Evolutionary conservation across 805 yeast genomes (phyloP).

Genomic region (Metschnikowia rubicola): DNA sequence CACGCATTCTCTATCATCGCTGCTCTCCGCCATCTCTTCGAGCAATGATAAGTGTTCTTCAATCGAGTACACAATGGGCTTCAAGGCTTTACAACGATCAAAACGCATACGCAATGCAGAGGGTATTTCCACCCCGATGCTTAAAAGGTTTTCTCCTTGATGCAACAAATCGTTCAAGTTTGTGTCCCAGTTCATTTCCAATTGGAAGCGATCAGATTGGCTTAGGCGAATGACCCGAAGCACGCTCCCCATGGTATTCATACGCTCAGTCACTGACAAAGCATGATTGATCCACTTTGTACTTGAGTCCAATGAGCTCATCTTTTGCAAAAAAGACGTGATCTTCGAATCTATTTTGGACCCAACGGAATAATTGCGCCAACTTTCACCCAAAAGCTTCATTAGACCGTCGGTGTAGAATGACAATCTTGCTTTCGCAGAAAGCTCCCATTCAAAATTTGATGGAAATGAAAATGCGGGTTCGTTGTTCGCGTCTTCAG

Average conservation of each 20-base stretch:
- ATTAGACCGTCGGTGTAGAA: conserved; percentile 24
- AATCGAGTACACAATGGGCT: conserved; percentile 56
- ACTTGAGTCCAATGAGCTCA: conserved; percentile 35
- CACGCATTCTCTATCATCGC: conserved; percentile 29
- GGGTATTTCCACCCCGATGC: conserved; percentile 58
- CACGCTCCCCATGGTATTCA: not conserved
- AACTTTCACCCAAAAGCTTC: conserved; percentile 30
- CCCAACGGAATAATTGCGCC: conserved; percentile 49
- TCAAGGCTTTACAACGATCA: conserved; percentile 46
- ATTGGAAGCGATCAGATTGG: not conserved
- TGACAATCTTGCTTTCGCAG: conserved; percentile 18
- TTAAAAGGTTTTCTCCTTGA: conserved; percentile 9
- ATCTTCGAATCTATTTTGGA: conserved; percentile 53
- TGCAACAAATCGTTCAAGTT: conserved; percentile 1
- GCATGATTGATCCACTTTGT: conserved; percentile 46
- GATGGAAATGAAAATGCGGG: not conserved
- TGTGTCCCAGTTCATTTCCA: conserved; percentile 4
- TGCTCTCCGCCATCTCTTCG: too few species aligned
- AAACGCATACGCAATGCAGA: conserved; percentile 45
- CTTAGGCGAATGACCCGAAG: not conserved
- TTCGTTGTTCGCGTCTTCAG: not conserved
- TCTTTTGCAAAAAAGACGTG: conserved; percentile 39
- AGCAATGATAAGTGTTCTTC: too few species aligned
- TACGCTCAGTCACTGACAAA: not conserved
- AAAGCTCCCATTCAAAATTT: conserved; percentile 1